Base-by-base conservation (phyloP, 129 eudicot genomes). In the Dittrichia graveolens region DNA sequence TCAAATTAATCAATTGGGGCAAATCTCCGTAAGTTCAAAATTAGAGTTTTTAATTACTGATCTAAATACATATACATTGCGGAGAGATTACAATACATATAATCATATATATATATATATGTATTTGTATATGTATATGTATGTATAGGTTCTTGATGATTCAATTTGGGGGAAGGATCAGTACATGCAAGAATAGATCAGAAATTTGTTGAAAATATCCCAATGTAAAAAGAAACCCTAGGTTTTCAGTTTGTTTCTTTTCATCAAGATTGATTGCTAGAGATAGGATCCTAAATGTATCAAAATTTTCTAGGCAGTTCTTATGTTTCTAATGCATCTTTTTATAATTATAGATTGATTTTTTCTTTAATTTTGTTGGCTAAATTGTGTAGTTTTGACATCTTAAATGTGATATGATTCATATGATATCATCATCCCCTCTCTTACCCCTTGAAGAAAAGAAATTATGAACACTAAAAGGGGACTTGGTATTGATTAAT, bases 201-300 rank as follows among this genome's bases (percentile, higher is more conserved):
- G 75, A 46, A 48, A 16, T 52, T 61, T 66, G 68, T 44, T 61
- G 16, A 63, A 47, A 53, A 59, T 24, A 13, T 44, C 5, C 35
- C 19, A 72, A 47, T 76, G 85, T 76, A 70, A 67, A 67, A 80
- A 73, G 76, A 61, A 75, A 69, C 80, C 75, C 67, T 81, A 81
- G 82, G 72, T 68, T 77, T 76, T 72, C 49, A 61, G 66, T 78
- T 68, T 79, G 69, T 71, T 62, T 75, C 46, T 60, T 66, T 56
- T 73, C 3, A 41, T 61, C 48, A 47, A 34, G 52, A 72, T 59
- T 59, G 40, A 34, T 55, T 75, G 54, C 37, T 72, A 55, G 56
- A 47, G 53, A 50, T 55, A 43, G 75, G 15, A 56, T 54, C 75
- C 71, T 70, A 63, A 61, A 69, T 45, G 64, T 47, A 47, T 54